Evolutionary conservation across 1,139 yeast species (phyloP).

Genomic region (Saccharomyces hybrid): DNA sequence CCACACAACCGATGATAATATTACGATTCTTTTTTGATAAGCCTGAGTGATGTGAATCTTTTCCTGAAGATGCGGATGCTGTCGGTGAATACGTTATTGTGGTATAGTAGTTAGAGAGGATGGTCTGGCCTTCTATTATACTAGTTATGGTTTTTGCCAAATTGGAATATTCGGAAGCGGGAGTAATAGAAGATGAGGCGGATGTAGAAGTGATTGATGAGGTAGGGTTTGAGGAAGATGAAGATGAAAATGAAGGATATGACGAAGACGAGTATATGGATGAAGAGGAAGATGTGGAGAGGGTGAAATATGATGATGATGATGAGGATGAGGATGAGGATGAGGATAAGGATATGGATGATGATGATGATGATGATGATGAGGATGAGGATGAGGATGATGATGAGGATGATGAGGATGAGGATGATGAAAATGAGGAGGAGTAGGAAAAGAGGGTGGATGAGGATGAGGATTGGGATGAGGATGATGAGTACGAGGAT

Average conservation of each 20-base stretch:
- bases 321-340: constrained; percentile 8
- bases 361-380: constrained; percentile 22
- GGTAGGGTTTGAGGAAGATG: constrained; percentile 24
- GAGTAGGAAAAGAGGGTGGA: constrained; percentile 10
- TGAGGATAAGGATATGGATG: constrained; percentile 7
- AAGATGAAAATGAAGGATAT: constrained; percentile 16
- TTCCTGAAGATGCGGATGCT: constrained; percentile 10
- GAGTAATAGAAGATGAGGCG: constrained; percentile 3
- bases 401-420: neutral
- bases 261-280: constrained; percentile 14
- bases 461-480: constrained; percentile 6
- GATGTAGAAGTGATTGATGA: constrained; percentile 2
- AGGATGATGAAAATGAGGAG: constrained; percentile 7
- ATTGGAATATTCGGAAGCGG: constrained; percentile 2
- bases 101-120: constrained; percentile 29
- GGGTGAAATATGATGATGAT: constrained; percentile 11
- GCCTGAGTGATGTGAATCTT: constrained; percentile 23
- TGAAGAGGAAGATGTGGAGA: constrained; percentile 7
- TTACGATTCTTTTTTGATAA: constrained; percentile 37
- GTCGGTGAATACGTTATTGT: constrained; percentile 25
- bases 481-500: constrained; percentile 7
- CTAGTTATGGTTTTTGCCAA: constrained; percentile 21
- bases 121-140: constrained; percentile 29
- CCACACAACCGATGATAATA: constrained; percentile 44
- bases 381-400: constrained; percentile 19